Conservation (phyloP, 768 basidiomycete genomes). For the Megacollybia marginata region DNA sequence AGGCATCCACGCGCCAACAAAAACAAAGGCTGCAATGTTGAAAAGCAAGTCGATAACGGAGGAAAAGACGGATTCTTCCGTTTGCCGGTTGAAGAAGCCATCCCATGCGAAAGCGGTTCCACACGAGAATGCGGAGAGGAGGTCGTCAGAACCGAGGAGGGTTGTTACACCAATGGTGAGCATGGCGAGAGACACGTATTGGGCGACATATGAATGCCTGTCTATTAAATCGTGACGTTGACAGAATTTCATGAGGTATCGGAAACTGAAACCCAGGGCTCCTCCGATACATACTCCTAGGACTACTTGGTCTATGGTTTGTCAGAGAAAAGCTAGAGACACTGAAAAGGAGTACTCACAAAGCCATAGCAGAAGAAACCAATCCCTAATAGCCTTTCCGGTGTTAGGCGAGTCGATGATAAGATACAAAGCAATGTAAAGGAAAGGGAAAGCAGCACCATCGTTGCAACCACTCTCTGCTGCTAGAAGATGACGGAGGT, state of each 20-base stretch:
- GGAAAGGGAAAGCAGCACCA: slow-evolving; percentile 93
- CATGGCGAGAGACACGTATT: slow-evolving; percentile 79
- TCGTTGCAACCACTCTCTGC: slow-evolving; percentile 94
- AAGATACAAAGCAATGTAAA: slow-evolving; percentile 86
- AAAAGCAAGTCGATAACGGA: slow-evolving; percentile 95
- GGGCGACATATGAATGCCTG: slow-evolving; percentile 89
- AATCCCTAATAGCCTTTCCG: slow-evolving; percentile 67
- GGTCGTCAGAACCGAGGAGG: slow-evolving; percentile 86
- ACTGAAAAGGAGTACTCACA: slow-evolving; percentile 42
- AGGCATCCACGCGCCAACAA: slow-evolving; percentile 97
- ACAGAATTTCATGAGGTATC: slow-evolving; percentile 91
- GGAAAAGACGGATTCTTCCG: slow-evolving; percentile 91
- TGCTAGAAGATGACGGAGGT: slow-evolving; percentile 57
- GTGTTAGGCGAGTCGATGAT: slow-evolving; percentile 55
- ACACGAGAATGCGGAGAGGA: slow-evolving; percentile 90
- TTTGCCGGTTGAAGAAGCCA: slow-evolving; percentile 88
- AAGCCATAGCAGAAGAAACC: slow-evolving; percentile 84
- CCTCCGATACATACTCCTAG: slow-evolving; percentile 72
- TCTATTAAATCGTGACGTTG: slow-evolving; percentile 83
- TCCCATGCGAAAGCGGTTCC: slow-evolving; percentile 98
- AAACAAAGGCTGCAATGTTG: slow-evolving; percentile 93
- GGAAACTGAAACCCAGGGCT: slow-evolving; percentile 67
- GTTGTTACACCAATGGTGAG: slow-evolving; percentile 80
- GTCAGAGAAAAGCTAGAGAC: slow-evolving; percentile 6
- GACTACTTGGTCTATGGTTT: slow-evolving; percentile 62